A percentile compares a stretch with the other conserved stretches of the same genome.
phyloP scores from a whole-genome alignment of 768 basidiomycete species.

The Russula sp. region DNA sequence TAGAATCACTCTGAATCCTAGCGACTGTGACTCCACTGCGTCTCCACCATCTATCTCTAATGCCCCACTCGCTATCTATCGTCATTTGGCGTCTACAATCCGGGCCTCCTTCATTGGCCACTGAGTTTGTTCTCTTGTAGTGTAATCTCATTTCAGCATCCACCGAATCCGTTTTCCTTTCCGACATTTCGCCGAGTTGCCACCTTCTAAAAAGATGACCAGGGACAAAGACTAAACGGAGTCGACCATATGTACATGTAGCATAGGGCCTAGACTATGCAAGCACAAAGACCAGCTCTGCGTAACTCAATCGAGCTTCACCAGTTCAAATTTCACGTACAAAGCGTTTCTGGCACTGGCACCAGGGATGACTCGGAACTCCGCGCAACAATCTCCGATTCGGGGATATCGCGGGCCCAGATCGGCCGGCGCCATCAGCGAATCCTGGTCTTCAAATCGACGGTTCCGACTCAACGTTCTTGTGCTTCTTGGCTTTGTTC shows the following conservation, averaged over 20 bases:
- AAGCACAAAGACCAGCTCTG: not conserved
- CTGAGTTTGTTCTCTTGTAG: not conserved
- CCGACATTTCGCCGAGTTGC: not conserved
- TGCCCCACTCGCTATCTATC: not conserved
- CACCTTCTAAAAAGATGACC: not conserved
- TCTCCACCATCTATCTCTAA: not conserved
- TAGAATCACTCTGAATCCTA: not conserved
- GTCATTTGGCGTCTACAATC: not conserved
- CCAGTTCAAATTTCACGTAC: too few relatives aligned
- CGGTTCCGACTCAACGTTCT: not conserved
- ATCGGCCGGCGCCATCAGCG: not conserved
- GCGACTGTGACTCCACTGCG: not conserved
- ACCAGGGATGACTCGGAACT: not conserved
- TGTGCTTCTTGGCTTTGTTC: not conserved
- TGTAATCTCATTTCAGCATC: not conserved
- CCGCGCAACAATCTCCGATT: slow-evolving; percentile 1
- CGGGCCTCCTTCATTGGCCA: not conserved
- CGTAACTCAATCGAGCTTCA: not conserved
- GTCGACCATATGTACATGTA: not conserved
- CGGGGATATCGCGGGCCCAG: not conserved
- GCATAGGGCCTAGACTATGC: not conserved
- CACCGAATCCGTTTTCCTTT: not conserved
- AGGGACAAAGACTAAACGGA: not conserved
- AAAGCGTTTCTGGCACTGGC: too few relatives aligned
- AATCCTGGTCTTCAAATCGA: too few relatives aligned